These are phyloP conservation scores for Lactarius vividus DNA, from an alignment of 768 basidiomycete species.

Conservation along the genomic window DNA sequence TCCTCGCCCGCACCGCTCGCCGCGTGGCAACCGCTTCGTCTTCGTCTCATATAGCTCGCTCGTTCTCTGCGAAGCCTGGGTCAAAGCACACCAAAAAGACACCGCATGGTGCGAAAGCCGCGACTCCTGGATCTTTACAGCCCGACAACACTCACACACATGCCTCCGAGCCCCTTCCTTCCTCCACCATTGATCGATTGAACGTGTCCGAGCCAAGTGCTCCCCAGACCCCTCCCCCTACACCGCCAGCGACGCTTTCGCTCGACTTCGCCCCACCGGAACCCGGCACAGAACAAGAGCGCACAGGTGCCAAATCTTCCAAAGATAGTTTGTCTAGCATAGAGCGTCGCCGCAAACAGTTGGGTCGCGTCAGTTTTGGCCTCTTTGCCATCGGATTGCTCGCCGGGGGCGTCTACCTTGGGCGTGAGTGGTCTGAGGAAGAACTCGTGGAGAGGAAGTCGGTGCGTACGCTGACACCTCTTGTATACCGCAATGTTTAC, in stretches of 20 bases:
- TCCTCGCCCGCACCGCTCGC: slow-evolving; percentile 14
- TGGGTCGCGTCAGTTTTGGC: slow-evolving; percentile 54
- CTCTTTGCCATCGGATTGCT: slow-evolving; percentile 56
- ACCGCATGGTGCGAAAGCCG: not conserved
- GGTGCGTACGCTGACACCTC: slow-evolving; percentile 40
- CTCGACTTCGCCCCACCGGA: slow-evolving; percentile 60
- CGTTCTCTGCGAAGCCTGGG: slow-evolving; percentile 1
- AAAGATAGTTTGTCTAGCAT: slow-evolving; percentile 76
- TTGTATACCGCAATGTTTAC: slow-evolving; percentile 7
- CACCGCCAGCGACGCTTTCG: slow-evolving; percentile 28
- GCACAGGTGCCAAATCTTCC: slow-evolving; percentile 76
- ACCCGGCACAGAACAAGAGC: slow-evolving; percentile 41
- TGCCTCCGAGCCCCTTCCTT: not conserved
- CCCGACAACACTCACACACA: slow-evolving; percentile 4
- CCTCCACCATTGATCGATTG: slow-evolving; percentile 7
- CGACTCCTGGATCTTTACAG: not conserved
- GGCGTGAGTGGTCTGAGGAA: slow-evolving; percentile 73
- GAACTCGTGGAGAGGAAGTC: slow-evolving; percentile 64
- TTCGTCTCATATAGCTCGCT: not conserved
- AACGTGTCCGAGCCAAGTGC: slow-evolving; percentile 1
- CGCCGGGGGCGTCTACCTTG: slow-evolving; percentile 60
- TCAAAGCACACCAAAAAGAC: slow-evolving; percentile 11
- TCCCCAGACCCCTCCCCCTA: slow-evolving; percentile 38
- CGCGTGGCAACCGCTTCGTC: slow-evolving; percentile 2
- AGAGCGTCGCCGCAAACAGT: slow-evolving; percentile 62